Evolutionary conservation across 106 monocot genomes (phyloP).

Genomic region (Triglochin maritima): DNA sequence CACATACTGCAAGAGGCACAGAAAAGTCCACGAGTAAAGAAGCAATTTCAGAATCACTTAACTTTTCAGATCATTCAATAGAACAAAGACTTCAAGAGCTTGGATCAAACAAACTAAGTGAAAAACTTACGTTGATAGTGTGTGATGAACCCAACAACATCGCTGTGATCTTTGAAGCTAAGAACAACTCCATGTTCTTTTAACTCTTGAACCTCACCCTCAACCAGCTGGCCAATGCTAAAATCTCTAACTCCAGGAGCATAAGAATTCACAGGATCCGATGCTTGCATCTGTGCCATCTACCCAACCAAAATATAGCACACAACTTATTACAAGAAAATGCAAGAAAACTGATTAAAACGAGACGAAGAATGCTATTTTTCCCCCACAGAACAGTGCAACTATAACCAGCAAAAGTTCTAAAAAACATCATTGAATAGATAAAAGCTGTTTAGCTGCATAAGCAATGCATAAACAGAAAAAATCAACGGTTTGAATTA

Average conservation of each 20-base stretch:
- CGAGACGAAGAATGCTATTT: too few relatives aligned
- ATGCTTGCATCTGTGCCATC: slow-evolving; percentile 50
- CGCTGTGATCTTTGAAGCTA: slow-evolving; percentile 49
- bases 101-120: not conserved
- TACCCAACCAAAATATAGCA: slow-evolving; percentile 6
- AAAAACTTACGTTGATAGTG: slow-evolving; percentile 64
- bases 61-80: not conserved
- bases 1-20: slow-evolving; percentile 50
- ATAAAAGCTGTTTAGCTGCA: too few relatives aligned
- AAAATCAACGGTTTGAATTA: too few relatives aligned
- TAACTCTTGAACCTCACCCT: slow-evolving; percentile 65
- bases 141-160: slow-evolving; percentile 77
- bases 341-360: too few relatives aligned
- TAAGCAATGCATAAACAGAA: too few relatives aligned
- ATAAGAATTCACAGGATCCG: slow-evolving; percentile 18
- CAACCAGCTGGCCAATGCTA: slow-evolving; percentile 55
- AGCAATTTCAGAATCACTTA: not conserved
- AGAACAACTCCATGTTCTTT: slow-evolving; percentile 75
- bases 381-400: too few relatives aligned
- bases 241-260: slow-evolving; percentile 29
- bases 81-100: not conserved
- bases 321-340: not conserved
- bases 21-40: too few relatives aligned
- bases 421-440: too few relatives aligned
- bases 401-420: too few relatives aligned